Base-by-base conservation (phyloP, 2,329 filamentous ascomycete species). In the Botrytis tulipae region DNA sequence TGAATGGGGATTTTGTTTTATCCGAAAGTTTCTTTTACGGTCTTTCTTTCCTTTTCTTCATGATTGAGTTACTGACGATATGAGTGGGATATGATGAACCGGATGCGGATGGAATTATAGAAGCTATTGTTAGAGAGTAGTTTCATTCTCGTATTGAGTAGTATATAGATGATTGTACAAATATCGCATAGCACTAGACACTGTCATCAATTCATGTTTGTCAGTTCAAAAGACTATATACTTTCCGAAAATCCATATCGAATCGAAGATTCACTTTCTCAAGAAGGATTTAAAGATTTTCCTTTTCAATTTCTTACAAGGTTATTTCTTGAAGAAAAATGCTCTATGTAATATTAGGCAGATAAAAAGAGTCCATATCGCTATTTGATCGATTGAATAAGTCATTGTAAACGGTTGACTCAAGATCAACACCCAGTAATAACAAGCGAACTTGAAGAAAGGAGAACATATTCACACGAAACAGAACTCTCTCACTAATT, bases 21-120 rank as follows among this genome's bases (percentile, higher is more conserved):
- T 54, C 29, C 25, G 6, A 5, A 8, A 54, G 25, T 0, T 29
- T 29, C 4, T 14, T n/a, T n/a, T 3, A 3, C 7, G 25, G 12
- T 12, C 10, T 54, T 6, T 16, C 0, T n/a, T 7, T 54, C 16
- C 22, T 2, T n/a, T 14, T n/a, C 2, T n/a, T 16, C 4, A 54
- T 29, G 25, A 29, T 0, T 7, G 25, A 7, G 51, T 16, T 16
- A 54, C 25, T 54, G 6, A 54, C n/a, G 6, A n/a, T 8, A 14
- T n/a, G 0, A 54, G 16, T 29, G 51, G 9, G 5, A 54, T 29
- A 54, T 6, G 25, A 65, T 32, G 61, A 32, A 32, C 9, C n/a
- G 3, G 42, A 46, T 65, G n/a, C n/a, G 2, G 62, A 65, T 46
- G 29, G 42, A 12, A 65, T 46, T 25, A 12, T 32, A 44, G n/a